These are phyloP conservation scores for Alternaria sp. DNA, from an alignment of 2,329 filamentous ascomycete species.

Conservation along the genomic window DNA sequence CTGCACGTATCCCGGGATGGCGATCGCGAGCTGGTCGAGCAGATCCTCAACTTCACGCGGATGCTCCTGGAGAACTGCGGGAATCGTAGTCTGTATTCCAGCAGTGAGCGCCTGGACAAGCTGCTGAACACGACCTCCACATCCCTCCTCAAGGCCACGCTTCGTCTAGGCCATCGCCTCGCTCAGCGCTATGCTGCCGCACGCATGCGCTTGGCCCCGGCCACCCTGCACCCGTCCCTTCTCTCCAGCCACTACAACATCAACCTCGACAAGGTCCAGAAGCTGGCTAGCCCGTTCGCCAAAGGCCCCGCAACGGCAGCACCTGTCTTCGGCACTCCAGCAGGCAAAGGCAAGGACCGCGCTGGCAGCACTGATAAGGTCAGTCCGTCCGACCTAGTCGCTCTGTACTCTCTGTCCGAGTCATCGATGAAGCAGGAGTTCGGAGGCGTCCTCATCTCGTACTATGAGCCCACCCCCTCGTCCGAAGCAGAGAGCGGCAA, in stretches of 20 bases:
- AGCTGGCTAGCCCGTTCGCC: constrained; percentile 80
- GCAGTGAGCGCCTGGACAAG: constrained; percentile 86
- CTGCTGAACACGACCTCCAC: constrained; percentile 87
- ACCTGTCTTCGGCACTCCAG: constrained; percentile 61
- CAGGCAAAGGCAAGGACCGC: constrained; percentile 71
- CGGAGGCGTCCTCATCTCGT: constrained; percentile 79
- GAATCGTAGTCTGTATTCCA: constrained; percentile 94
- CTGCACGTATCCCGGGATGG: constrained; percentile 75
- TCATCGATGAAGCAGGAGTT: constrained; percentile 72
- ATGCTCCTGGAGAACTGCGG: constrained; percentile 93
- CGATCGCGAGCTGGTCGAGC: constrained; percentile 79
- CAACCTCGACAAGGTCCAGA: constrained; percentile 78
- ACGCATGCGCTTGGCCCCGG: constrained; percentile 73
- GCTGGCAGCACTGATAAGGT: constrained; percentile 43
- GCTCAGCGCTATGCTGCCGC: constrained; percentile 93
- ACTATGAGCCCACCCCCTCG: constrained; percentile 65
- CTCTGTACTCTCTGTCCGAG: constrained; percentile 63
- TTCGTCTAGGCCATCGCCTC: constrained; percentile 82
- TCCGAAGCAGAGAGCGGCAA: constrained; percentile 30
- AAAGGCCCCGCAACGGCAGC: constrained; percentile 64
- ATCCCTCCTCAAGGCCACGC: constrained; percentile 75
- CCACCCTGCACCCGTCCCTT: constrained; percentile 72
- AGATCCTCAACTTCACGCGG: constrained; percentile 82
- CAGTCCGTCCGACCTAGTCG: constrained; percentile 70
- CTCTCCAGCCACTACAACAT: constrained; percentile 82